Evolutionary conservation across 2,329 filamentous ascomycete species (phyloP), one percentile per base, ranked within the genome.

Genomic region (Alternaria atra): DNA sequence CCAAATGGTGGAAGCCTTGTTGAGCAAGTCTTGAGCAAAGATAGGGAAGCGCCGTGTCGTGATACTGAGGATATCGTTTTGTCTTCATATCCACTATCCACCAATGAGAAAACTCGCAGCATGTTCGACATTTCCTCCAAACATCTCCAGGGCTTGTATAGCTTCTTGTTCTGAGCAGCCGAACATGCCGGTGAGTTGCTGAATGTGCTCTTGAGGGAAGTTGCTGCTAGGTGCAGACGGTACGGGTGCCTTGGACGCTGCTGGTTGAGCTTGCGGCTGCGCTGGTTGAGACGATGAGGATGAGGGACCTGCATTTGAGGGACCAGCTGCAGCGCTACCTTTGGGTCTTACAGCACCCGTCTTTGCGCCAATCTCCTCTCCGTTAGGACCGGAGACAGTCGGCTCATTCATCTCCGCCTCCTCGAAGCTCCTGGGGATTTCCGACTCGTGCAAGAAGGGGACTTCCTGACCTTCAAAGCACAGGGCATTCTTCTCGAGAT

Each of bases 391-490:
- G 44, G 89, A 86, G 50, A 98, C 87, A 13, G 90, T 93, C 5
- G 94, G 93, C 80, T 98, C 94, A 58, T 91, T 86, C 53, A 90
- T 86, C 61, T 90, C 84, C 3, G 87, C 87, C 62, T 91, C 90
- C 68, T 94, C 91, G 35, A 85, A 80, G 47, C 90, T 87, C 77
- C 91, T 96, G n/a, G 95, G 95, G 53, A 98, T 97, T 67, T 99
- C 94, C 3, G 91, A 91, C 80, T 98, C 95, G 47, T 92, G 91
- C 12, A 99, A 83, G 79, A 99, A 99, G 0, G 91, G 88, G 6
- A 99, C 91, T 68, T 95, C 91, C 67, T 93, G 89, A 57, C 90
- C 92, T 72, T 95, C 91, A 69, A 99, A 97, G 64, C 96, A 86
- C 17, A 99, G 87, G 65, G 90, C 91, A 73, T 95, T 93, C 73